phyloP scores from a whole-genome alignment of 164 flowering plant genomes.

The Aristolochia contorta region DNA sequence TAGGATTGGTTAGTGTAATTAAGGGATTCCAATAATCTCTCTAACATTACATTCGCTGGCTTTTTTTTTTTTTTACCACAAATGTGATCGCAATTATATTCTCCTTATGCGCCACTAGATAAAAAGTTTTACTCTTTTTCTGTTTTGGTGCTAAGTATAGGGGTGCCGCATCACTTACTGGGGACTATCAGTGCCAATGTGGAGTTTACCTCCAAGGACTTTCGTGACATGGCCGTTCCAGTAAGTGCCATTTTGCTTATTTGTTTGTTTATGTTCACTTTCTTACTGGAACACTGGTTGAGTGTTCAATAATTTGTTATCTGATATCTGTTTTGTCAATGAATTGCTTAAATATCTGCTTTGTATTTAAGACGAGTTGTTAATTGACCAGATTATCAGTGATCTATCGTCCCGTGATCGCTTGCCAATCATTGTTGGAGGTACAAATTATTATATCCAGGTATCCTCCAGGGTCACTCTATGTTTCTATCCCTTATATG shows the following conservation, averaged over 20 bases:
- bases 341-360: not conserved
- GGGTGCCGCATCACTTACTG: slow-evolving; percentile 86
- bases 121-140: not conserved
- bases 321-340: not conserved
- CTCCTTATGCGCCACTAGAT: too few relatives aligned
- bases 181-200: slow-evolving; percentile 63
- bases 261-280: not conserved
- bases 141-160: slow-evolving; percentile 20
- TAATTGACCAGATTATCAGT: slow-evolving; percentile 47
- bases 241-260: slow-evolving; percentile 1
- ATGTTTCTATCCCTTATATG: not conserved
- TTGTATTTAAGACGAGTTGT: not conserved
- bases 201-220: slow-evolving; percentile 79
- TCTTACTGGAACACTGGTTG: too few relatives aligned
- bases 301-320: too few relatives aligned
- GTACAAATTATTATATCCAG: slow-evolving; percentile 96
- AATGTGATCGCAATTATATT: too few relatives aligned
- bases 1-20: too few relatives aligned
- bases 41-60: too few relatives aligned
- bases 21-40: too few relatives aligned
- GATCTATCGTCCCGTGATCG: slow-evolving; percentile 51
- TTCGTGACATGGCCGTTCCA: slow-evolving; percentile 42
- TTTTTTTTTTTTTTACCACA: too few relatives aligned
- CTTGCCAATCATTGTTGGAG: slow-evolving; percentile 89
- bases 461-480: slow-evolving; percentile 17